phyloP scores from a whole-genome alignment of 2,329 filamentous ascomycete species.

The Penicillium verrucosum region DNA sequence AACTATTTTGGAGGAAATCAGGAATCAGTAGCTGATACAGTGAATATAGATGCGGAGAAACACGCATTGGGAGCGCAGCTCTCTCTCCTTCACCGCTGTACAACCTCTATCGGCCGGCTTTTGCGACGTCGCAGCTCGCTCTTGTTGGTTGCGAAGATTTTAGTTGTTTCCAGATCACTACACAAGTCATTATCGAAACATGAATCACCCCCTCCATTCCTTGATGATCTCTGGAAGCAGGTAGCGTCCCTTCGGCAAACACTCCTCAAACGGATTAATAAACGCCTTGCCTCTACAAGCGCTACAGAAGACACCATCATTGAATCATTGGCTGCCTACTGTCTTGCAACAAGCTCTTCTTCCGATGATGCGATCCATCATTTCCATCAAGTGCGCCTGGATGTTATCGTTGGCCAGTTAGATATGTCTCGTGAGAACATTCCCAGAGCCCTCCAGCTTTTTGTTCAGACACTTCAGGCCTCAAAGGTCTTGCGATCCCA shows the following conservation, averaged over 20 bases:
- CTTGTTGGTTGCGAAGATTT: conserved; percentile 63
- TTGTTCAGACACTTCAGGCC: conserved; percentile 71
- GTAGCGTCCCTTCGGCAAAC: conserved; percentile 61
- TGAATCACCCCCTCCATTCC: conserved; percentile 46
- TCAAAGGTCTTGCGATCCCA: conserved; percentile 73
- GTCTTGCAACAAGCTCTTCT: conserved; percentile 74
- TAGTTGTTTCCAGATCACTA: conserved; percentile 72
- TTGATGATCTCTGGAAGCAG: conserved; percentile 64
- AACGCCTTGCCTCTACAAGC: conserved; percentile 46
- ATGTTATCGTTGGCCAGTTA: conserved; percentile 64
- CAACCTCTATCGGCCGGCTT: conserved; percentile 51
- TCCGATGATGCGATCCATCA: conserved; percentile 74
- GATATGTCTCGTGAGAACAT: conserved; percentile 54
- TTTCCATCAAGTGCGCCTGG: conserved; percentile 70
- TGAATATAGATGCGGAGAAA: conserved; percentile 40
- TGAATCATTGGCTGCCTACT: conserved; percentile 76
- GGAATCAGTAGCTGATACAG: conserved; percentile 15
- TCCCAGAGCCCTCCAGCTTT: conserved; percentile 65
- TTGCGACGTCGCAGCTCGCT: conserved; percentile 52
- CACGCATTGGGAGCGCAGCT: conserved; percentile 55
- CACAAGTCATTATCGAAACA: conserved; percentile 66
- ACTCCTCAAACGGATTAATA: conserved; percentile 63
- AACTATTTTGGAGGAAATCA: neutral
- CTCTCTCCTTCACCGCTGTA: conserved; percentile 56
- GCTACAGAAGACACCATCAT: conserved; percentile 54